phyloP scores from a whole-genome alignment of 352 stramenopile genomes.

The Pythium biforme region DNA sequence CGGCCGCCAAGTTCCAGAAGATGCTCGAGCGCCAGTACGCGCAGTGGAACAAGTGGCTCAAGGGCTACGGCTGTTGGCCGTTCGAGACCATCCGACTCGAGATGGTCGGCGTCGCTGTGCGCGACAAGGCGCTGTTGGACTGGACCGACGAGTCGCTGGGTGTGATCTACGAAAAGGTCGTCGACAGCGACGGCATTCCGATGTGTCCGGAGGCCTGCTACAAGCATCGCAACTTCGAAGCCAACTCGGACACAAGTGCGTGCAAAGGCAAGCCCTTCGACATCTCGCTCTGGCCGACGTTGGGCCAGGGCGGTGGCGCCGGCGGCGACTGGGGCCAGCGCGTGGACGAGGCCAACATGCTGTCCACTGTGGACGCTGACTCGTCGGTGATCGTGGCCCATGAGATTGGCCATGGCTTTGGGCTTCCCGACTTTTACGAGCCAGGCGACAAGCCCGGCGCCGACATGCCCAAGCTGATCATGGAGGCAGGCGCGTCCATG shows the following conservation, averaged over 20 bases:
- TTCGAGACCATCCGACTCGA: slow-evolving; percentile 38
- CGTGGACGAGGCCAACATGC: slow-evolving; percentile 36
- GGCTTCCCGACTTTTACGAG: slow-evolving; percentile 17
- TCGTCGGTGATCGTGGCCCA: slow-evolving; percentile 38
- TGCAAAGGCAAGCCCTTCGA: slow-evolving; percentile 44
- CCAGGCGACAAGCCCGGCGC: slow-evolving; percentile 12
- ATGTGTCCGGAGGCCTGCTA: slow-evolving; percentile 36
- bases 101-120: slow-evolving; percentile 42
- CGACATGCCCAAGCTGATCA: slow-evolving; percentile 28
- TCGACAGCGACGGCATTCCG: slow-evolving; percentile 31
- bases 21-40: slow-evolving; percentile 43
- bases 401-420: slow-evolving; percentile 42
- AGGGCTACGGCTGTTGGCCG: slow-evolving; percentile 40
- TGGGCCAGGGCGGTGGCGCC: slow-evolving; percentile 33
- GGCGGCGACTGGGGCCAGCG: slow-evolving; percentile 34
- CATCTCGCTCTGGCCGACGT: slow-evolving; percentile 45
- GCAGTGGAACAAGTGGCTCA: slow-evolving; percentile 39
- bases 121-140: slow-evolving; percentile 29
- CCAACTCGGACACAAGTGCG: slow-evolving; percentile 31
- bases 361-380: slow-evolving; percentile 29
- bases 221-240: slow-evolving; percentile 37
- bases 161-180: slow-evolving; percentile 24
- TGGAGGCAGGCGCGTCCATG: slow-evolving; percentile 25
- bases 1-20: slow-evolving; percentile 42
- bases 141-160: slow-evolving; percentile 18